Evolutionary conservation across 805 yeast genomes (phyloP), one percentile per base, ranked within the genome.

Genomic region (Candida hispaniensis): DNA sequence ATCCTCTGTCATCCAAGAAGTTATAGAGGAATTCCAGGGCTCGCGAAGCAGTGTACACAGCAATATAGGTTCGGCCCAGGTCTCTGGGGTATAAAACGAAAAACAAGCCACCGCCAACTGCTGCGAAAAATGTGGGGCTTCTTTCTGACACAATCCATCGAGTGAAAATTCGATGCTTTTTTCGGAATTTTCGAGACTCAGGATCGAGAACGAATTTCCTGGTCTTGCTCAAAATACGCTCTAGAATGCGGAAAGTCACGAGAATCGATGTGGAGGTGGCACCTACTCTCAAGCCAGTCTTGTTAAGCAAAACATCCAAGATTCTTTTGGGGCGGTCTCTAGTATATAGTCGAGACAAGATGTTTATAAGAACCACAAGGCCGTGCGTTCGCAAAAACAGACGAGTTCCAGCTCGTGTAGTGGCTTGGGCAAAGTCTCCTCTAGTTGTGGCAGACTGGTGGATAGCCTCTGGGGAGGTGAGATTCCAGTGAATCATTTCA

Each of bases 11-110:
- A 19, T 58, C 58, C 19, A 56, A 44, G 36, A 43, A 46, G 42
- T 58, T 57, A 46, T 52, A 56, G 11, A 47, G 34, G 41, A 50
- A 50, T 42, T 61, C 64, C 7, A 46, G 49, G 8, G 60, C 54
- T 29, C 55, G 48, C 11, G 55, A 42, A 5, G 52, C 49, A 10
- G 47, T 29, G 38, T 54, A 59, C 15, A 61, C 43, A 11, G 61
- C 60, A 14, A 49, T 34, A 29, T 48, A 50, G 20, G 48, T 38
- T 13, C 56, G 39, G 22, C 19, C 43, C 10, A 12, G 44, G 35
- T 30, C 23, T 41, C 18, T 32, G 40, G 10, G 64, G 62, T 23
- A 54, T 43, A 18, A 45, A 19, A 12, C 39, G 46, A 30, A 41
- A 42, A 14, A 40, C 39, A 46, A 36, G 5, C 58, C 57, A 3